A percentile compares a stretch with the other conserved stretches of the same genome.
These are phyloP conservation scores for Eimeria falciformis DNA, from an alignment of 169 alveolate genomes.

Conservation along the genomic window DNA sequence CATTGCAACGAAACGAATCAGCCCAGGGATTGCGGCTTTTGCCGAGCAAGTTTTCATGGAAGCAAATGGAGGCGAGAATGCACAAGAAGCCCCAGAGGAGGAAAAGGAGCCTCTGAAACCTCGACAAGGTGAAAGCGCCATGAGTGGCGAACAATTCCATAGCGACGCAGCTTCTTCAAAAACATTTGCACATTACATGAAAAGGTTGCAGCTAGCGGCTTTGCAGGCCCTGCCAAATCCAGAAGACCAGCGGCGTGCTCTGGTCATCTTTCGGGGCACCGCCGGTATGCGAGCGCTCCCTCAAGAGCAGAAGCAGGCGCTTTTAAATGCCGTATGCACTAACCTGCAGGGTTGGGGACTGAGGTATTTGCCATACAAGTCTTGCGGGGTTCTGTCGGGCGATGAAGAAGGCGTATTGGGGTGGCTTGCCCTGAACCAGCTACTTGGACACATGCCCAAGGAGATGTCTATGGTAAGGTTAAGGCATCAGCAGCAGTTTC, in stretches of 20 bases:
- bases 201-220: slow-evolving; percentile 4
- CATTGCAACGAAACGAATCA: slow-evolving; percentile 1
- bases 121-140: background rate
- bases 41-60: background rate
- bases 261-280: slow-evolving; percentile 71
- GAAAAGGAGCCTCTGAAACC: background rate
- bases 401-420: slow-evolving; percentile 70
- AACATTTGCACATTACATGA: background rate
- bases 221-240: background rate
- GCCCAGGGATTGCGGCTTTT: slow-evolving; percentile 50
- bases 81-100: background rate
- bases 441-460: slow-evolving; percentile 20
- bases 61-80: background rate
- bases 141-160: slow-evolving; percentile 1
- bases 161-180: background rate
- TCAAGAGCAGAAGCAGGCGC: slow-evolving; percentile 1
- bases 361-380: background rate
- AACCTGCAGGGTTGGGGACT: slow-evolving; percentile 36
- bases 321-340: background rate
- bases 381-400: slow-evolving; percentile 59
- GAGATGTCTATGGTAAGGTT: background rate
- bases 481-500: background rate
- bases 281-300: slow-evolving; percentile 70
- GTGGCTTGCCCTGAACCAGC: slow-evolving; percentile 67
- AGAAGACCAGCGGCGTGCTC: background rate